Percentiles rank a stretch among this genome's conserved stretches.
These are phyloP conservation scores for Scheffersomyces stipitis DNA, from an alignment of 805 yeast genomes.

Conservation along the genomic window DNA sequence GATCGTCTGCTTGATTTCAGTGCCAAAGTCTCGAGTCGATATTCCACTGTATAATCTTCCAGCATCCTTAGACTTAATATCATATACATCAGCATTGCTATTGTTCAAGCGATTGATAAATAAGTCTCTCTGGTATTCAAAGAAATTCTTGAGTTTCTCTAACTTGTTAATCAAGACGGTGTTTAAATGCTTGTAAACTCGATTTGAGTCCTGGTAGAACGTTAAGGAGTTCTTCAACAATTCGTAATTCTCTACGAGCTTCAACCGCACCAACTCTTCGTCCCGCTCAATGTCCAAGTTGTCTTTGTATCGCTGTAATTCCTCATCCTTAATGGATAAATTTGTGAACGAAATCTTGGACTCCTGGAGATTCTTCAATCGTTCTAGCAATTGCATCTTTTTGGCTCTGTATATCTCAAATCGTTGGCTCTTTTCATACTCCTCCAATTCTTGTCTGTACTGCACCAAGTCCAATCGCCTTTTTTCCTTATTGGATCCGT, in stretches of 20 bases:
- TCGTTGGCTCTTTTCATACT: constrained; percentile 14
- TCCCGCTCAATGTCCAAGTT: constrained; percentile 27
- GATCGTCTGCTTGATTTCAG: constrained; percentile 30
- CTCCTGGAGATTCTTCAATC: constrained; percentile 22
- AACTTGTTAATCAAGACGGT: constrained; percentile 31
- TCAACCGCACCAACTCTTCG: constrained; percentile 31
- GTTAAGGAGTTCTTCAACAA: constrained; percentile 26
- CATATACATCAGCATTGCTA: constrained; percentile 15
- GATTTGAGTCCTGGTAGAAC: constrained; percentile 39
- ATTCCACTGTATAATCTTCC: constrained; percentile 18
- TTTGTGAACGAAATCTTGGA: constrained; percentile 25
- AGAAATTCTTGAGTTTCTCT: constrained; percentile 37
- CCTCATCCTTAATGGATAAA: constrained; percentile 25
- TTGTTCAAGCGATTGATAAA: constrained; percentile 20
- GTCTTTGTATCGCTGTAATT: constrained; percentile 20
- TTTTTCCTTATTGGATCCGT: constrained; percentile 18
- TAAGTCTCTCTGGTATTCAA: constrained; percentile 34
- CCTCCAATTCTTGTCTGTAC: constrained; percentile 16
- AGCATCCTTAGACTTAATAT: constrained; percentile 25
- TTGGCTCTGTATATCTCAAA: constrained; percentile 18
- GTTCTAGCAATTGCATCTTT: constrained; percentile 23
- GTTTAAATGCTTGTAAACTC: constrained; percentile 32
- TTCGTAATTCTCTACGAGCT: constrained; percentile 32
- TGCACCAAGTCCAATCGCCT: constrained; percentile 21
- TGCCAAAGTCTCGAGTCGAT: constrained; percentile 21